Evolutionary conservation across 345 rosid genomes (phyloP).

Genomic region (Rhodamnia argentea): DNA sequence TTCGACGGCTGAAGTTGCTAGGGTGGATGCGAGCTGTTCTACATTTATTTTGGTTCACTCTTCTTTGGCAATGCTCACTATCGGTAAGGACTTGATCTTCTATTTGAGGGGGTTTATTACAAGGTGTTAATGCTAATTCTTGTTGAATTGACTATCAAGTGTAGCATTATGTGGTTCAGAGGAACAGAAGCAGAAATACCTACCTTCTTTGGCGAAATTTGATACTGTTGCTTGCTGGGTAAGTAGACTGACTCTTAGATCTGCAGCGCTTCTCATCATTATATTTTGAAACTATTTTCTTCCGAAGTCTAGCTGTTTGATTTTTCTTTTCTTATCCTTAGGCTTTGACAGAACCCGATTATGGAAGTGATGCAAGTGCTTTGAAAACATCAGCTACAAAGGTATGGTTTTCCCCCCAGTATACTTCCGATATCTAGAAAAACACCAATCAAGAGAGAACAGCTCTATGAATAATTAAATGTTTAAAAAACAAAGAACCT

Average conservation of each 20-base stretch:
- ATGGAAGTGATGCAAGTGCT: slow-evolving; percentile 96
- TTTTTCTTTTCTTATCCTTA: slow-evolving; percentile 8
- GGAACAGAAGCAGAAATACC: slow-evolving; percentile 72
- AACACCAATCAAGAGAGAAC: background rate
- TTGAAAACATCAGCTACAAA: slow-evolving; percentile 73
- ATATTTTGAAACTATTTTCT: background rate
- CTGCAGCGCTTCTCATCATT: background rate
- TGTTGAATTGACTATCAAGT: slow-evolving; percentile 7
- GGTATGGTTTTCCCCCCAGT: slow-evolving; percentile 28
- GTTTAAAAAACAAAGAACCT: background rate
- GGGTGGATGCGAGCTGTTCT: slow-evolving; percentile 96
- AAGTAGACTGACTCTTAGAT: slow-evolving; percentile 7
- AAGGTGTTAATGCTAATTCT: background rate
- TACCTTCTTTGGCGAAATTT: slow-evolving; percentile 75
- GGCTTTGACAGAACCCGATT: slow-evolving; percentile 95
- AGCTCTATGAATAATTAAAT: background rate
- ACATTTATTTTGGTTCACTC: slow-evolving; percentile 89
- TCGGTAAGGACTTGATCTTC: slow-evolving; percentile 32
- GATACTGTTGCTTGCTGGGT: slow-evolving; percentile 84
- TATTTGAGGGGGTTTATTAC: background rate
- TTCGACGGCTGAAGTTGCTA: slow-evolving; percentile 64
- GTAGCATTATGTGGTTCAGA: slow-evolving; percentile 91
- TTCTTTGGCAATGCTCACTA: slow-evolving; percentile 92
- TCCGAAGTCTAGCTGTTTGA: background rate
- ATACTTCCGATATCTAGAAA: background rate